Evolutionary conservation across 441 rosid genomes (phyloP).

Genomic region (Pelargonium fulgidum): DNA sequence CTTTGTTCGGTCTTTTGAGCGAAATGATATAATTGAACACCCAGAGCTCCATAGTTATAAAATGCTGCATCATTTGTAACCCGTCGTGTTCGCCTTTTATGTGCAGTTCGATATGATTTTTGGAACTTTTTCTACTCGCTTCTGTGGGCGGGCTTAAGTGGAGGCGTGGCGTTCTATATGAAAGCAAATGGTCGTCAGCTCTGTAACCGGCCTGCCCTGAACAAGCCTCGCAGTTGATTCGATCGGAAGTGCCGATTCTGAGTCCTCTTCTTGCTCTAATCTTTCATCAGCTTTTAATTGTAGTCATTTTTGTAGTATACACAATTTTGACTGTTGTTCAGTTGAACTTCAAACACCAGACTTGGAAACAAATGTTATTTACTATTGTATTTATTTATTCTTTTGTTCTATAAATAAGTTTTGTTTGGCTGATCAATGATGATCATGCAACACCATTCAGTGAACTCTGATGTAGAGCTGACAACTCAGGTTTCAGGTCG

Average conservation of each 20-base stretch:
- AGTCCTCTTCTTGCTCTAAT: slow-evolving; percentile 13
- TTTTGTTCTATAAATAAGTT: slow-evolving; percentile 2
- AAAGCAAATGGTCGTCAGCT: not conserved
- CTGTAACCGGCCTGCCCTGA: slow-evolving; percentile 6
- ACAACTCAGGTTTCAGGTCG: no score
- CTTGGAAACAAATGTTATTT: no score
- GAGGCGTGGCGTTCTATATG: not conserved
- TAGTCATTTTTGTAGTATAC: slow-evolving; percentile 1
- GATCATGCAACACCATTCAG: not conserved
- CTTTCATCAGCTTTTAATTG: slow-evolving; percentile 4
- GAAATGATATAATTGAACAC: not conserved
- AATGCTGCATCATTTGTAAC: not conserved
- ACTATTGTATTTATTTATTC: not conserved
- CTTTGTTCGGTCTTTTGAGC: not conserved
- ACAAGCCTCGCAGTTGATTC: slow-evolving; percentile 4
- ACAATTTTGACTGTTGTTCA: slow-evolving; percentile 7
- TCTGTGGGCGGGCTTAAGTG: slow-evolving; percentile 2
- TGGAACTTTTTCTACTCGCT: slow-evolving; percentile 5
- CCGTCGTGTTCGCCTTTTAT: not conserved
- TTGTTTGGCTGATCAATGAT: not conserved
- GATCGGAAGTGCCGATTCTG: slow-evolving; percentile 11
- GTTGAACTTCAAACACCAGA: not conserved
- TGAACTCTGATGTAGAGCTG: not conserved
- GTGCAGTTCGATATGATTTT: slow-evolving; percentile 40
- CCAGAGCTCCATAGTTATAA: not conserved